Conservation (phyloP, 2,329 filamentous ascomycete genomes). For the Nigrospora oryzae region DNA sequence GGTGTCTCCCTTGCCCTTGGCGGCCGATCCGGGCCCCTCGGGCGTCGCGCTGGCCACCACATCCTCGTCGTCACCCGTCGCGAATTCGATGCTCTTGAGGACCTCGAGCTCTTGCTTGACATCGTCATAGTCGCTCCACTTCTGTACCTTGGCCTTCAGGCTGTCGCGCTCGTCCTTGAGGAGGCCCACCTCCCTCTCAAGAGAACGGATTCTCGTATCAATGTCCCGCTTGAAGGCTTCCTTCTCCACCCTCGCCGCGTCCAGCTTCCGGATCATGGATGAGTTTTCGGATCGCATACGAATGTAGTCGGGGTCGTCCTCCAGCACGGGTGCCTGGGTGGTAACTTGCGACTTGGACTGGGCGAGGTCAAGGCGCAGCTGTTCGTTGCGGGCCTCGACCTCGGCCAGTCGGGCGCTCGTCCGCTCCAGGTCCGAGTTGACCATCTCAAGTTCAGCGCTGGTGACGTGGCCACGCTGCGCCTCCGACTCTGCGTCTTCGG, state of each 20-base stretch:
- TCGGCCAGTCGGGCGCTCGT: conserved; percentile 82
- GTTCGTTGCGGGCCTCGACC: conserved; percentile 88
- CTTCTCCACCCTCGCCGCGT: conserved; percentile 73
- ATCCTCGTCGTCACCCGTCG: conserved; percentile 78
- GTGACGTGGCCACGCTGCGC: conserved; percentile 57
- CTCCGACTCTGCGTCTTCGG: conserved; percentile 52
- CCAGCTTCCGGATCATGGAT: conserved; percentile 79
- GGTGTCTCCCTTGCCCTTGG: conserved; percentile 63
- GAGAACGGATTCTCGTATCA: conserved; percentile 65
- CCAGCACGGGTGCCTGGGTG: conserved; percentile 53
- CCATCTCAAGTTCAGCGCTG: conserved; percentile 87
- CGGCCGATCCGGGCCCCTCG: conserved; percentile 30
- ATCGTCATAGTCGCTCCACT: conserved; percentile 91
- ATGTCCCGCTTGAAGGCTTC: conserved; percentile 71
- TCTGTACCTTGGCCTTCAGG: conserved; percentile 73
- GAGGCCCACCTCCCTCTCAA: conserved; percentile 69
- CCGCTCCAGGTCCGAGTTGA: conserved; percentile 83
- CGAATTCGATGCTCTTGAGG: conserved; percentile 95
- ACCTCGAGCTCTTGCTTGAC: conserved; percentile 94
- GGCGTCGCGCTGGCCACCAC: conserved; percentile 32
- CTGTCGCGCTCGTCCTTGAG: conserved; percentile 74
- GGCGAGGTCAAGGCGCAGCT: conserved; percentile 81
- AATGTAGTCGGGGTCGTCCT: conserved; percentile 86
- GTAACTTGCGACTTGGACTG: conserved; percentile 72
- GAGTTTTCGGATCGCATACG: conserved; percentile 90